phyloP scores from a whole-genome alignment of 495 filamentous ascomycete genomes.

The Podospora bellae-mahoneyi region DNA sequence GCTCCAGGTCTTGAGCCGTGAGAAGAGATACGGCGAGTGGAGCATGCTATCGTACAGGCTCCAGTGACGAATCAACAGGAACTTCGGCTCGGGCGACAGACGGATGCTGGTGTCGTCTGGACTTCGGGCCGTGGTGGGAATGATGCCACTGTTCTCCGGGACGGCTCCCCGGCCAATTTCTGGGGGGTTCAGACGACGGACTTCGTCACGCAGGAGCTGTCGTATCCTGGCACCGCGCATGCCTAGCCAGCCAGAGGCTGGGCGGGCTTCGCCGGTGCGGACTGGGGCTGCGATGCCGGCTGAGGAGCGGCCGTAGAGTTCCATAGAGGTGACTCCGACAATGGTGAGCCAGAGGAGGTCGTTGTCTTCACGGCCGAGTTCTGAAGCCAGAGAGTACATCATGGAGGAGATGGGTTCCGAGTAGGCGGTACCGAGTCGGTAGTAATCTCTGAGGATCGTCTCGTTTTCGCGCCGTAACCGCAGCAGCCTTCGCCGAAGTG shows the following conservation, averaged over 20 bases:
- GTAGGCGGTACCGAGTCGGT: slow-evolving; percentile 81
- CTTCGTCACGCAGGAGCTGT: slow-evolving; percentile 85
- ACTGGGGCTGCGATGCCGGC: slow-evolving; percentile 74
- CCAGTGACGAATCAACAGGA: slow-evolving; percentile 93
- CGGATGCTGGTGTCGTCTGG: slow-evolving; percentile 91
- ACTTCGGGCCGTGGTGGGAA: slow-evolving; percentile 81
- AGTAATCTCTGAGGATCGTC: slow-evolving; percentile 69
- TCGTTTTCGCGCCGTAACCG: slow-evolving; percentile 75
- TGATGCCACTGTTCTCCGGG: slow-evolving; percentile 65
- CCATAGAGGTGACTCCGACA: slow-evolving; percentile 85
- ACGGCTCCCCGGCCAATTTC: slow-evolving; percentile 53
- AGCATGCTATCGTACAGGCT: slow-evolving; percentile 98
- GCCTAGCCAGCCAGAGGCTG: slow-evolving; percentile 68
- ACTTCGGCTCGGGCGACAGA: slow-evolving; percentile 88
- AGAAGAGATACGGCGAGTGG: slow-evolving; percentile 92
- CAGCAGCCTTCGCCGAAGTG: slow-evolving; percentile 68
- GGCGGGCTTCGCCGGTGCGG: slow-evolving; percentile 51
- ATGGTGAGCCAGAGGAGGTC: slow-evolving; percentile 93
- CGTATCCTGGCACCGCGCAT: slow-evolving; percentile 80
- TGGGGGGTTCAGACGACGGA: slow-evolving; percentile 86
- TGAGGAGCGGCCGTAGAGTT: slow-evolving; percentile 82
- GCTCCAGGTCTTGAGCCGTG: slow-evolving; percentile 89
- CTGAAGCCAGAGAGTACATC: slow-evolving; percentile 89
- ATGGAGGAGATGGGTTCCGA: slow-evolving; percentile 92
- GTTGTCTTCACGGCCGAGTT: slow-evolving; percentile 93